Evolutionary conservation across 345 rosid species (phyloP).

Genomic region (Triadica sebifera): DNA sequence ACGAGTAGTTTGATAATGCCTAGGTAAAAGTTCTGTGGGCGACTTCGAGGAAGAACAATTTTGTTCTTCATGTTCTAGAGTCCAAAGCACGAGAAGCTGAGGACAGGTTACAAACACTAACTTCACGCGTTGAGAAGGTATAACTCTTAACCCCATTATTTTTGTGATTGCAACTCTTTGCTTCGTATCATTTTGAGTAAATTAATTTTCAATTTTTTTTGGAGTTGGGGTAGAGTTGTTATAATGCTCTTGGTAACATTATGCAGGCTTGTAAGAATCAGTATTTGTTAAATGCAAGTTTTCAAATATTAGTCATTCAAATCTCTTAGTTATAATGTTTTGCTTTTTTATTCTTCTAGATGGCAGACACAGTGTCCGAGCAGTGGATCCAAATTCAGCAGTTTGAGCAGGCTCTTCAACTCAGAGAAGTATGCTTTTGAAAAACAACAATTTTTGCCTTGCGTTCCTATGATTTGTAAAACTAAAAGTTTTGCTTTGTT

Average conservation of each 20-base stretch:
- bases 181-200: not conserved
- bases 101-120: constrained; percentile 36
- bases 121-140: constrained; percentile 56
- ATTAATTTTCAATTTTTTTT: not conserved
- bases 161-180: not conserved
- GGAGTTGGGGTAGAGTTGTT: not conserved
- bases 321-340: constrained; percentile 9
- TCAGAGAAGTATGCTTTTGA: constrained; percentile 30
- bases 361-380: constrained; percentile 54
- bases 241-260: not conserved
- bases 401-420: constrained; percentile 64
- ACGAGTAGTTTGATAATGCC: constrained; percentile 32
- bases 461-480: not conserved
- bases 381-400: constrained; percentile 73
- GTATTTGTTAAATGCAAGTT: not conserved
- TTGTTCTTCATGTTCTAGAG: constrained; percentile 63
- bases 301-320: not conserved
- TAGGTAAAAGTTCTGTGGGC: constrained; percentile 73
- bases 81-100: constrained; percentile 54
- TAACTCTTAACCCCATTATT: not conserved
- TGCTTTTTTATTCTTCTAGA: constrained; percentile 31
- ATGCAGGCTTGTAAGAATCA: constrained; percentile 7
- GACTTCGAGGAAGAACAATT: constrained; percentile 65
- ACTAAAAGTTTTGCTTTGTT: constrained; percentile 1
- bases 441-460: not conserved